Evolutionary conservation across 768 basidiomycete genomes (phyloP).

Genomic region (Phaffia australis): DNA sequence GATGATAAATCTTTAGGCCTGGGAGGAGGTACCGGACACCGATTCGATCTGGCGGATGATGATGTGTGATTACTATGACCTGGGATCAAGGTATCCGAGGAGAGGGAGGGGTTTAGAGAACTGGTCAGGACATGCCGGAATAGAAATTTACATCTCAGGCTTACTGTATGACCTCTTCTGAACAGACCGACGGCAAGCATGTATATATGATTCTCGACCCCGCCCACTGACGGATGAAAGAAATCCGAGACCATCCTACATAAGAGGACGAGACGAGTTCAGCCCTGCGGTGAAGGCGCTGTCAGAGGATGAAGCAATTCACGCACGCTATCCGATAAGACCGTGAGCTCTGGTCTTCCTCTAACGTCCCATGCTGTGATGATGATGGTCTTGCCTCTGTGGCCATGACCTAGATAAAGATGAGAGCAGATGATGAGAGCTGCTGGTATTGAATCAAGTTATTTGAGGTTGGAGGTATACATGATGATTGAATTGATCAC

Average conservation of each 20-base stretch:
- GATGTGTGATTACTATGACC: constrained; percentile 93
- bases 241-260: constrained; percentile 79
- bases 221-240: constrained; percentile 86
- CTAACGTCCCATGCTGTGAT: too few relatives aligned
- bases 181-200: constrained; percentile 77
- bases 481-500: too few relatives aligned
- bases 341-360: too few relatives aligned
- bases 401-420: too few relatives aligned
- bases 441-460: too few relatives aligned
- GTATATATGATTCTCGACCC: constrained; percentile 94
- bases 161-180: constrained; percentile 69
- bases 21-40: constrained; percentile 84
- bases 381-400: too few relatives aligned
- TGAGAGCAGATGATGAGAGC: too few relatives aligned
- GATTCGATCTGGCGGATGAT: constrained; percentile 70
- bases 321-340: constrained; percentile 9
- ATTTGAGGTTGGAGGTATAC: too few relatives aligned
- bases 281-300: background rate
- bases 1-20: constrained; percentile 82
- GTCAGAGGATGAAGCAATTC: background rate
- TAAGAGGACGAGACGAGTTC: background rate
- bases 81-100: constrained; percentile 33
- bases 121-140: background rate
- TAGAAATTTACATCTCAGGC: constrained; percentile 24
- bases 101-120: background rate